These are phyloP conservation scores for Begonia masoniana DNA, from an alignment of 306 rosid species.

Conservation along the genomic window DNA sequence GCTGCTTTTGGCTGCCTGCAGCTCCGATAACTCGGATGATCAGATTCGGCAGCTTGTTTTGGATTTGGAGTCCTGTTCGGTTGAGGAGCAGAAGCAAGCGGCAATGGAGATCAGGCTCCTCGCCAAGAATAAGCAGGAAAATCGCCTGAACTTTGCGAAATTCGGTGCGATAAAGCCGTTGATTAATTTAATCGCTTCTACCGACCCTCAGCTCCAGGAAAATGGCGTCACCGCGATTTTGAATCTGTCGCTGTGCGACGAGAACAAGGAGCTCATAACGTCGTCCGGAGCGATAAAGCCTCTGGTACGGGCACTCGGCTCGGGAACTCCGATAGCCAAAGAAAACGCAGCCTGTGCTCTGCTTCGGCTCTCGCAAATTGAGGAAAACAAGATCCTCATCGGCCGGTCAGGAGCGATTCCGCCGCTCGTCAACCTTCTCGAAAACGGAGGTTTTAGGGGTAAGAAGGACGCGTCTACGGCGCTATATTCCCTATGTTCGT, in stretches of 20 bases:
- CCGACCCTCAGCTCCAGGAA: slow-evolving; percentile 82
- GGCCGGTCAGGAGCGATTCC: slow-evolving; percentile 93
- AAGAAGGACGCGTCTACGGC: slow-evolving; percentile 97
- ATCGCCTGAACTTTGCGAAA: slow-evolving; percentile 59
- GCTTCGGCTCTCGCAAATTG: slow-evolving; percentile 66
- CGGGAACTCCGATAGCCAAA: slow-evolving; percentile 64
- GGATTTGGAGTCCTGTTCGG: slow-evolving; percentile 52
- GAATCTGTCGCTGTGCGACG: slow-evolving; percentile 85
- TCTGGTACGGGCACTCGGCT: slow-evolving; percentile 45
- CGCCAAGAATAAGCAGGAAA: slow-evolving; percentile 74
- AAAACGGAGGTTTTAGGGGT: slow-evolving; percentile 51
- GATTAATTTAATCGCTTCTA: slow-evolving; percentile 44
- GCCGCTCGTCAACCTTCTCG: slow-evolving; percentile 55
- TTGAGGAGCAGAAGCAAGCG: slow-evolving; percentile 80
- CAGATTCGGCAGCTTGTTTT: slow-evolving; percentile 58
- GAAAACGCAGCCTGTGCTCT: slow-evolving; percentile 93
- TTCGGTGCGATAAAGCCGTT: slow-evolving; percentile 81
- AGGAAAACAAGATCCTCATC: slow-evolving; percentile 57
- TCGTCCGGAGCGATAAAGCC: slow-evolving; percentile 75
- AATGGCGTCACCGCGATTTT: slow-evolving; percentile 89
- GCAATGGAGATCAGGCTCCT: slow-evolving; percentile 90
- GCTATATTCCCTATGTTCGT: slow-evolving; percentile 61
- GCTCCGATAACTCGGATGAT: slow-evolving; percentile 76
- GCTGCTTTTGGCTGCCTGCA: slow-evolving; percentile 43
- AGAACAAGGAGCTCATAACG: slow-evolving; percentile 71